A percentile compares a stretch with the other conserved stretches of the same genome.
These are phyloP conservation scores for Aspergillus vadensis DNA, from an alignment of 2,329 filamentous ascomycete species.

Conservation along the genomic window DNA sequence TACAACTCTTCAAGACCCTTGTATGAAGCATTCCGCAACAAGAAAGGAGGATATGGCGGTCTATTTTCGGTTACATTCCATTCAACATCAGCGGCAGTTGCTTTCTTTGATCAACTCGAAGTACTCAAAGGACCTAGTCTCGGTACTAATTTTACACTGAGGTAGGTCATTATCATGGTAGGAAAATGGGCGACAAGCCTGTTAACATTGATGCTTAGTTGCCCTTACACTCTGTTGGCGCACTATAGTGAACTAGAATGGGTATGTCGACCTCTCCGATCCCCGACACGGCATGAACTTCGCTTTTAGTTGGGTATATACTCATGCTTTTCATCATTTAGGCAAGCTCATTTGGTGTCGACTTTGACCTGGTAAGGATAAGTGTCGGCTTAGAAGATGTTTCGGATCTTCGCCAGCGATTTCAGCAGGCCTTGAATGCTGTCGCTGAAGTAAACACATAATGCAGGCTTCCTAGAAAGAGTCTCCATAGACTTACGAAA, in stretches of 20 bases:
- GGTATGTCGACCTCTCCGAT: slow-evolving; percentile 51
- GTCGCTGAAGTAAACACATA: slow-evolving; percentile 36
- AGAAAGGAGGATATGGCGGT: slow-evolving; percentile 82
- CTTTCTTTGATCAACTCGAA: slow-evolving; percentile 82
- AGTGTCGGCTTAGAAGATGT: slow-evolving; percentile 88
- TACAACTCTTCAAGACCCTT: slow-evolving; percentile 66
- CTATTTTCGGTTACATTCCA: slow-evolving; percentile 83
- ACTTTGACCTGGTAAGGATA: slow-evolving; percentile 76
- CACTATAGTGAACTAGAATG: slow-evolving; percentile 93
- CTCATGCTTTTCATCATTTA: slow-evolving; percentile 25
- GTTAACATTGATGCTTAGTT: slow-evolving; percentile 50
- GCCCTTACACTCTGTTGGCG: slow-evolving; percentile 86
- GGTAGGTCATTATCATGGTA: slow-evolving; percentile 36
- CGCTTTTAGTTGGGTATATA: slow-evolving; percentile 1
- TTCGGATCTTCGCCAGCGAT: slow-evolving; percentile 62
- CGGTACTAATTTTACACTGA: slow-evolving; percentile 94
- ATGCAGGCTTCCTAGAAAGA: slow-evolving; percentile 21
- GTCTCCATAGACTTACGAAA: no score
- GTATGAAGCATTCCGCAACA: slow-evolving; percentile 77
- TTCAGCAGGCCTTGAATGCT: slow-evolving; percentile 70
- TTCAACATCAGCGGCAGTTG: slow-evolving; percentile 67
- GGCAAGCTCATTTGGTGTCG: slow-evolving; percentile 77
- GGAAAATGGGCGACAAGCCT: not conserved
- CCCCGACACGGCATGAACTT: not conserved
- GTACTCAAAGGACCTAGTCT: slow-evolving; percentile 92